Conservation (phyloP, 2,329 filamentous ascomycete genomes). For the Colletotrichum shisoi region DNA sequence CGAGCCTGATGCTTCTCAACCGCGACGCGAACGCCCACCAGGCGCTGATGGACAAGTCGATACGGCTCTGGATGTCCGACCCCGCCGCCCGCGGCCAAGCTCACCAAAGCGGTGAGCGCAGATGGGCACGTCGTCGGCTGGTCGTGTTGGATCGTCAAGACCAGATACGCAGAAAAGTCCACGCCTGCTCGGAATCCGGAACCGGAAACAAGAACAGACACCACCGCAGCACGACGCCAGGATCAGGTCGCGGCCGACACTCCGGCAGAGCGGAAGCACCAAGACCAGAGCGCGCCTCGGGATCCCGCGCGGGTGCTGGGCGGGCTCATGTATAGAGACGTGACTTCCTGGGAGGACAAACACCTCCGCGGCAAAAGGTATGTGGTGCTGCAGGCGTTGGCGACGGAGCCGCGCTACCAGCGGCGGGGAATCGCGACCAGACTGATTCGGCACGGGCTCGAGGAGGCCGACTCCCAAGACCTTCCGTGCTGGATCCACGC, state of each 20-base stretch:
- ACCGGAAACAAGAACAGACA: too few relatives aligned
- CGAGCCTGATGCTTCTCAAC: conserved; percentile 28
- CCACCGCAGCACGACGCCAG: not conserved
- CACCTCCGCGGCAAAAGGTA: conserved; percentile 10
- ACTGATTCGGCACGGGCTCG: conserved; percentile 4
- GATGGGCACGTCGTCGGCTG: conserved; percentile 12
- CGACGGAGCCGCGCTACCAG: conserved; percentile 17
- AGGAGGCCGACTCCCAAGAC: not conserved
- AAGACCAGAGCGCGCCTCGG: not conserved
- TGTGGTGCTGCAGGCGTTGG: conserved; percentile 19
- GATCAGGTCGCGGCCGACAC: not conserved
- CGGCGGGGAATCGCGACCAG: conserved; percentile 12
- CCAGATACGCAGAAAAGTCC: not conserved
- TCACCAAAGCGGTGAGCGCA: conserved; percentile 12
- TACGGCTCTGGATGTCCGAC: conserved; percentile 10
- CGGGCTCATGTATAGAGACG: conserved; percentile 23
- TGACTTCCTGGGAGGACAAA: conserved; percentile 2
- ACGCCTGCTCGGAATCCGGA: not conserved
- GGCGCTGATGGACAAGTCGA: conserved; percentile 14
- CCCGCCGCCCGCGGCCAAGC: conserved; percentile 2
- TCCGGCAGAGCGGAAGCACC: not conserved
- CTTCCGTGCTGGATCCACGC: conserved; percentile 26
- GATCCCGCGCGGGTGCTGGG: conserved; percentile 18
- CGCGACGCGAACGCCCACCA: conserved; percentile 16
- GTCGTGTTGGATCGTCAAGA: conserved; percentile 24